phyloP scores from a whole-genome alignment of 2,329 filamentous ascomycete species.

The Lasiodiplodia sp. region DNA sequence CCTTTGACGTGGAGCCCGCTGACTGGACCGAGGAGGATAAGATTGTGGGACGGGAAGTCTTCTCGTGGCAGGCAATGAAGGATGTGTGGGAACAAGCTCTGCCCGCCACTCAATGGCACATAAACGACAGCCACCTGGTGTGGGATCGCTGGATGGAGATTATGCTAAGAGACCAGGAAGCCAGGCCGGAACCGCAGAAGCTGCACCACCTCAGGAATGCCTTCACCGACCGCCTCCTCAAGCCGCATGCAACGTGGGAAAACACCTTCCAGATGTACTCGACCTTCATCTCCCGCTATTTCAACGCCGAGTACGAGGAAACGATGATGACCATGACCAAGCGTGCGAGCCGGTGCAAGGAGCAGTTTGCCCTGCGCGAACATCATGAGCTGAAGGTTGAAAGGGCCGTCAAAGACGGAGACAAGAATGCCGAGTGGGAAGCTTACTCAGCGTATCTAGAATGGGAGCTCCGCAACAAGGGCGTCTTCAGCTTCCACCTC shows the following conservation, averaged over 20 bases:
- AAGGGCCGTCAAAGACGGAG: slow-evolving; percentile 63
- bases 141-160: slow-evolving; percentile 82
- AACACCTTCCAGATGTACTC: slow-evolving; percentile 78
- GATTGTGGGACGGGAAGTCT: slow-evolving; percentile 72
- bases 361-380: slow-evolving; percentile 69
- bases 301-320: slow-evolving; percentile 73
- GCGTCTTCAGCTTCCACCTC: slow-evolving; percentile 60
- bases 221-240: slow-evolving; percentile 72
- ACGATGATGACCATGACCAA: slow-evolving; percentile 74
- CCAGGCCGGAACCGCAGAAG: slow-evolving; percentile 60
- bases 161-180: slow-evolving; percentile 71
- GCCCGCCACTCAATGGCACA: slow-evolving; percentile 73
- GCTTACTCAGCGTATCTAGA: slow-evolving; percentile 75
- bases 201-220: slow-evolving; percentile 72
- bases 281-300: slow-evolving; percentile 75
- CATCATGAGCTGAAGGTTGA: slow-evolving; percentile 71
- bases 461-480: slow-evolving; percentile 77
- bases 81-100: slow-evolving; percentile 76
- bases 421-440: slow-evolving; percentile 63
- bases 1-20: slow-evolving; percentile 60
- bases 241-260: slow-evolving; percentile 78
- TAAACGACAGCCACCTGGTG: slow-evolving; percentile 77
- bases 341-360: slow-evolving; percentile 69
- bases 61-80: slow-evolving; percentile 71
- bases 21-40: slow-evolving; percentile 71